Base-by-base conservation (phyloP, 2,329 filamentous ascomycete genomes). In the Pezicula neosporulosa region DNA sequence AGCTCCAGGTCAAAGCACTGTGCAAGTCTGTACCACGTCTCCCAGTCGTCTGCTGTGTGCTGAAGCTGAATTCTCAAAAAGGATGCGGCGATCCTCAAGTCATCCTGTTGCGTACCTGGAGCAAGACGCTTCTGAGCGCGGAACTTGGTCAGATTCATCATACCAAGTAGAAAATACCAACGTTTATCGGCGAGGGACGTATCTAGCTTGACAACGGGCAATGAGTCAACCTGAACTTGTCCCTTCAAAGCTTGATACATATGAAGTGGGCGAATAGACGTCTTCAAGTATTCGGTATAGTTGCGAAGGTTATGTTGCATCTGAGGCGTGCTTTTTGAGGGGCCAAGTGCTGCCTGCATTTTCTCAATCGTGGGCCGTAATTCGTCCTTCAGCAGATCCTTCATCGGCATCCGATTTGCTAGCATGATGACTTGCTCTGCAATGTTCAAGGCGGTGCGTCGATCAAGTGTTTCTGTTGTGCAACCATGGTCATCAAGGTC, bases 151-250 rank as follows among this genome's bases (percentile, higher is more conserved):
- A 97, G 77, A 2, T 90, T 86, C 50, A 96, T 89, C 77, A 94
- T 88, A 18, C 93, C 93, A 55, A 96, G 81, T 28, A 97, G 73
- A 67, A 94, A 96, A 67, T 90, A 96, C 93, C 93, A 97, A 43
- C 91, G 89, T 59, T 90, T 87, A 21, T 83, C 82, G 0, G 92
- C 91, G 33, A 95, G 72, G 0, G 81, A 80, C 48, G 84, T 86
- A 52, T 94, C 87, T 0, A 82, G 78, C 8, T 80, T 78, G 42
- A 85, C 81, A 7, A 92, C 84, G 0, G 82, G 77, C 5, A 89
- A 79, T 2, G 87, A 83, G 52, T 92, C 83, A 19, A 95, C 80
- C 47, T 84, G 82, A 7, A 91, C 81, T 36, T 88, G 80, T 10
- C 94, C 94, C 56, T 83, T 85, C 36, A 96, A 77, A n/a, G 89